Conservation (phyloP, 1,139 yeast genomes). For the Saccharomyces pastorianus region DNA sequence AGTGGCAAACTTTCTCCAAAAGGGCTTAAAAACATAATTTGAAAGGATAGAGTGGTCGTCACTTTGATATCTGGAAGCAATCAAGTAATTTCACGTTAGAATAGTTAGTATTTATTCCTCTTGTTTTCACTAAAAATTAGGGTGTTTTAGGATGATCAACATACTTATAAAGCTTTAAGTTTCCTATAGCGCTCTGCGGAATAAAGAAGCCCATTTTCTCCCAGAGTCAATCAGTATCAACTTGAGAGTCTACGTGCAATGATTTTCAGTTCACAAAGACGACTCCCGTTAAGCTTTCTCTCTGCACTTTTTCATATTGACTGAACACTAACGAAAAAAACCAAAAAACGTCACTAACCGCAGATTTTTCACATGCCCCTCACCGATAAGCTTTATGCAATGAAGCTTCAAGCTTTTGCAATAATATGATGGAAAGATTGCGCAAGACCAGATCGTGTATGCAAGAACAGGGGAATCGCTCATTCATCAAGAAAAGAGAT, state of each 20-base stretch:
- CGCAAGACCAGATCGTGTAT: not conserved
- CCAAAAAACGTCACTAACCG: not conserved
- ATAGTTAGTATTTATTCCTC: not conserved
- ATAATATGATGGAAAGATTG: not conserved
- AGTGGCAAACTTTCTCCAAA: constrained; percentile 58
- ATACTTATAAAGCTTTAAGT: constrained; percentile 61
- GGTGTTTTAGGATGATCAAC: constrained; percentile 19
- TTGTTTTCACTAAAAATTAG: not conserved
- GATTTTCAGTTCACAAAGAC: not conserved
- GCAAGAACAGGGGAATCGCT: too few relatives aligned
- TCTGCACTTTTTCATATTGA: not conserved
- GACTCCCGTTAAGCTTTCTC: not conserved
- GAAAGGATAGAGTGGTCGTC: constrained; percentile 80
- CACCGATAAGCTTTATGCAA: not conserved
- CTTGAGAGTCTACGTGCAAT: not conserved
- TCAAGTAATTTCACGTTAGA: not conserved
- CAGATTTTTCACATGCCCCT: not conserved
- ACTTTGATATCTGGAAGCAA: constrained; percentile 41
- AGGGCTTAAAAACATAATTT: constrained; percentile 64
- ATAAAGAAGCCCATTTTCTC: constrained; percentile 61
- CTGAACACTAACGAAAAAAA: not conserved
- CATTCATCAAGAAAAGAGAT: too few relatives aligned
- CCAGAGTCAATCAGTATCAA: not conserved
- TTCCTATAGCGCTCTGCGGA: constrained; percentile 50
- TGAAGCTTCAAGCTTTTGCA: not conserved